Percentiles rank a stretch among this genome's conserved stretches.
These are phyloP conservation scores for Rhizophora mangle DNA, from an alignment of 345 rosid genomes.

Conservation along the genomic window DNA sequence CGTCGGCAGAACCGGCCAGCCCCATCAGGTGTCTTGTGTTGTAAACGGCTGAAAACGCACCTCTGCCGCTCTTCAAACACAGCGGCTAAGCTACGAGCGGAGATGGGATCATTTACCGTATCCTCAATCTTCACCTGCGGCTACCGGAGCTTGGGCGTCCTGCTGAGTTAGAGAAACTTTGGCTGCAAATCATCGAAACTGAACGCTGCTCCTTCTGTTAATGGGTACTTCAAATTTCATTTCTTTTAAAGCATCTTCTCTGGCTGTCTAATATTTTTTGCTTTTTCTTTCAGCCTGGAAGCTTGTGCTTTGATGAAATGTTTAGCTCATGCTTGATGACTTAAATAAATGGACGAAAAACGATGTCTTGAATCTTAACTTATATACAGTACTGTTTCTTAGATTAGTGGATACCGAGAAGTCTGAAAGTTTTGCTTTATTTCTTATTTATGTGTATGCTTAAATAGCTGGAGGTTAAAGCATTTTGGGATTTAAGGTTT, in stretches of 20 bases:
- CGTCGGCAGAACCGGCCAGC: no score
- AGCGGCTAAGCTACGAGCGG: background rate
- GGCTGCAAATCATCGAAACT: constrained; percentile 37
- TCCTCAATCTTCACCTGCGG: constrained; percentile 42
- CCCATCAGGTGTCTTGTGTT: no score
- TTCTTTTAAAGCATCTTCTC: background rate
- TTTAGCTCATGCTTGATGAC: background rate
- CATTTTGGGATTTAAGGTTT: no score
- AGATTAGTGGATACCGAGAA: background rate
- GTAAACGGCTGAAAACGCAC: no score
- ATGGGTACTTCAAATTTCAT: constrained; percentile 41
- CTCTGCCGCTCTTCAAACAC: background rate
- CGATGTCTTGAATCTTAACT: background rate
- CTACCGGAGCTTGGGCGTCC: constrained; percentile 40
- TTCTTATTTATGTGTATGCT: background rate
- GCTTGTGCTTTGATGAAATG: background rate
- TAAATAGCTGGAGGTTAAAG: background rate
- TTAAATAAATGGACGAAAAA: background rate
- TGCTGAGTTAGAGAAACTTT: constrained; percentile 29
- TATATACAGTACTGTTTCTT: background rate
- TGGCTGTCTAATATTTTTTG: background rate
- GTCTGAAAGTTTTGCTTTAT: background rate
- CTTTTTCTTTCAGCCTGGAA: background rate
- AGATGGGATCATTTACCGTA: constrained; percentile 34
- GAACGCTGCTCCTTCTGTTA: constrained; percentile 30